Evolutionary conservation across 2,329 filamentous ascomycete species (phyloP).

Genomic region (Teratosphaeria viscida): DNA sequence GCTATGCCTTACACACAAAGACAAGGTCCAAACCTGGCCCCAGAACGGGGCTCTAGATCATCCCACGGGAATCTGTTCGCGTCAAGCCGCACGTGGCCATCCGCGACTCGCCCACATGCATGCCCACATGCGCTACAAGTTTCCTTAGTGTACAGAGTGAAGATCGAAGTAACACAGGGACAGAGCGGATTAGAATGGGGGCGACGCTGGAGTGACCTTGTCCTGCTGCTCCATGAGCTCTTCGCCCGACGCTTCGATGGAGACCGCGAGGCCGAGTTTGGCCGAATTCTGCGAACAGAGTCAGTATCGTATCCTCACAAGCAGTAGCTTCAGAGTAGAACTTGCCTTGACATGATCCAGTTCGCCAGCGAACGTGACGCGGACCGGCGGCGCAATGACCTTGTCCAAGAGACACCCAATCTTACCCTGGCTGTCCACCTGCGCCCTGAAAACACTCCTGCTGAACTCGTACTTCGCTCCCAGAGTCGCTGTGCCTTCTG

Average conservation of each 20-base stretch:
- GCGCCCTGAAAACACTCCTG: conserved; percentile 87
- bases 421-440: conserved; percentile 92
- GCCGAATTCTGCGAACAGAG: conserved; percentile 63
- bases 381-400: conserved; percentile 83
- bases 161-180: conserved; percentile 2
- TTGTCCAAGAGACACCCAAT: conserved; percentile 89
- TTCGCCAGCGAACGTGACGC: conserved; percentile 89
- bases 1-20: background rate
- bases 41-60: background rate
- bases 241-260: conserved; percentile 74
- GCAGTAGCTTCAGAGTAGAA: conserved; percentile 11
- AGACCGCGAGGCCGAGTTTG: conserved; percentile 89
- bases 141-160: conserved; percentile 12
- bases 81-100: background rate
- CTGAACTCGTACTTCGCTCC: conserved; percentile 98
- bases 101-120: background rate
- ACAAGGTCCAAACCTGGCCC: background rate
- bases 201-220: conserved; percentile 36
- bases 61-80: background rate
- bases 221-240: conserved; percentile 75
- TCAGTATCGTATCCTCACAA: background rate
- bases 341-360: conserved; percentile 92
- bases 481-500: conserved; percentile 82
- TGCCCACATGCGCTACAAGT: conserved; percentile 1
- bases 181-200: conserved; percentile 20